Evolutionary conservation across 208 protist species (phyloP).

Genomic region (Acanthamoeba culbertsoni): DNA sequence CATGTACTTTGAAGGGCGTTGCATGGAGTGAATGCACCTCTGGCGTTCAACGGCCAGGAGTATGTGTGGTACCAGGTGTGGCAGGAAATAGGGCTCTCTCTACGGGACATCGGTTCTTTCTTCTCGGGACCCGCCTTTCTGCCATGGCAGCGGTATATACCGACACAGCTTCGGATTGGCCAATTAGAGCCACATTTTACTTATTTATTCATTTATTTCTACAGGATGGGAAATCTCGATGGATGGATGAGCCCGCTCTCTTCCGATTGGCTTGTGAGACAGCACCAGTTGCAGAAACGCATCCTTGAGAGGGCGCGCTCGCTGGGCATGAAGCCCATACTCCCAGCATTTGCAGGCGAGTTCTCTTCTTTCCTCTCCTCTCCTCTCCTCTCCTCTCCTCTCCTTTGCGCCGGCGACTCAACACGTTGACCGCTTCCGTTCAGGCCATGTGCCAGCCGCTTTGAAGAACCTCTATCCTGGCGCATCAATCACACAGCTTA

Average conservation of each 20-base stretch:
- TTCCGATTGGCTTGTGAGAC: neutral
- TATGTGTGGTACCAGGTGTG: conserved; percentile 73
- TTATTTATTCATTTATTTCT: neutral
- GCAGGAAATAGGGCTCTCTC: conserved; percentile 60
- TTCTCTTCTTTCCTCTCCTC: neutral
- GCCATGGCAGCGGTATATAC: conserved; percentile 65
- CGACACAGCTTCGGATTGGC: too few species aligned
- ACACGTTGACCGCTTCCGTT: neutral
- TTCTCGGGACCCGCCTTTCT: conserved; percentile 80
- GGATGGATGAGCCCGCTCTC: conserved; percentile 72
- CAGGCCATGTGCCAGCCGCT: conserved; percentile 72
- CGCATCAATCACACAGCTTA: conserved; percentile 58
- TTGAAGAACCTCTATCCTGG: conserved; percentile 58
- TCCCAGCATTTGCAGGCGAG: conserved; percentile 78
- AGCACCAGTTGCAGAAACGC: conserved; percentile 61
- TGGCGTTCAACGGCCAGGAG: conserved; percentile 82
- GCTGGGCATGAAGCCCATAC: conserved; percentile 72
- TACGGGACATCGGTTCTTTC: conserved; percentile 66
- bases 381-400: neutral
- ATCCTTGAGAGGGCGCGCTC: conserved; percentile 67
- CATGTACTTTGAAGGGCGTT: conserved; percentile 84
- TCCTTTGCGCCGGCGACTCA: neutral
- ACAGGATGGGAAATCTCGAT: conserved; percentile 77
- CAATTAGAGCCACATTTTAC: too few species aligned
- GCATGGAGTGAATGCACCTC: conserved; percentile 81